Conservation (phyloP, 2,329 filamentous ascomycete genomes). For the Metarhizium album region DNA sequence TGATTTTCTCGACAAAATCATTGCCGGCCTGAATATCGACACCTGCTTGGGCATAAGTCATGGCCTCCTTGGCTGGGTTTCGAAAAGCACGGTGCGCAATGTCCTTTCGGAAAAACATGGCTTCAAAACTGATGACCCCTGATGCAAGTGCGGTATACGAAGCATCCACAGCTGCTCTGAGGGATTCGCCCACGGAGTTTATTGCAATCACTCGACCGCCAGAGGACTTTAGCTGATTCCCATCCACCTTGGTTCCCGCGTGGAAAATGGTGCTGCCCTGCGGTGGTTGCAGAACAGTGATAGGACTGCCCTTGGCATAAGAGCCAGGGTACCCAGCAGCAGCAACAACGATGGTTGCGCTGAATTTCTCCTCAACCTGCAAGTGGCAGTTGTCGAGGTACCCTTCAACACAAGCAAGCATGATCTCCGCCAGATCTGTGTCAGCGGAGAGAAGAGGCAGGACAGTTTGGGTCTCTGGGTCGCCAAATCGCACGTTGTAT, state of each 20-base stretch:
- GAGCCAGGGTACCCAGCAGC: constrained; percentile 82
- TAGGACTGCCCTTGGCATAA: constrained; percentile 68
- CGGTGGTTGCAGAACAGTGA: constrained; percentile 35
- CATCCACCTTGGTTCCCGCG: constrained; percentile 65
- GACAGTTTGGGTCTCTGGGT: constrained; percentile 84
- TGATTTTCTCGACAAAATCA: constrained; percentile 84
- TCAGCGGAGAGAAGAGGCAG: constrained; percentile 66
- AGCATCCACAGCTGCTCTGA: constrained; percentile 73
- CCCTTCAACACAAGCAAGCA: constrained; percentile 73
- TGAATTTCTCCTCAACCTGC: constrained; percentile 58
- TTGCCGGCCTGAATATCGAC: constrained; percentile 95
- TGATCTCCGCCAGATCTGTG: constrained; percentile 77
- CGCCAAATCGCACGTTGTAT: constrained; percentile 89
- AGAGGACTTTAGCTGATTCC: constrained; percentile 57
- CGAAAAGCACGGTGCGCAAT: constrained; percentile 73
- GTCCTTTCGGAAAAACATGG: constrained; percentile 86
- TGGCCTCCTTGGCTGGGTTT: constrained; percentile 33
- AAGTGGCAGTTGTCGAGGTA: constrained; percentile 61
- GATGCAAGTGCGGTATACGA: constrained; percentile 76
- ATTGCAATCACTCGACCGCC: constrained; percentile 90
- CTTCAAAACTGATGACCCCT: constrained; percentile 62
- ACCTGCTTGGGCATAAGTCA: constrained; percentile 89
- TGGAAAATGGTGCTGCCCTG: constrained; percentile 69
- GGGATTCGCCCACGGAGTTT: constrained; percentile 61
- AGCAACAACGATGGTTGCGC: constrained; percentile 87